Conservation (phyloP, 2,329 filamentous ascomycete genomes). For the Scedosporium aurantiacum region DNA sequence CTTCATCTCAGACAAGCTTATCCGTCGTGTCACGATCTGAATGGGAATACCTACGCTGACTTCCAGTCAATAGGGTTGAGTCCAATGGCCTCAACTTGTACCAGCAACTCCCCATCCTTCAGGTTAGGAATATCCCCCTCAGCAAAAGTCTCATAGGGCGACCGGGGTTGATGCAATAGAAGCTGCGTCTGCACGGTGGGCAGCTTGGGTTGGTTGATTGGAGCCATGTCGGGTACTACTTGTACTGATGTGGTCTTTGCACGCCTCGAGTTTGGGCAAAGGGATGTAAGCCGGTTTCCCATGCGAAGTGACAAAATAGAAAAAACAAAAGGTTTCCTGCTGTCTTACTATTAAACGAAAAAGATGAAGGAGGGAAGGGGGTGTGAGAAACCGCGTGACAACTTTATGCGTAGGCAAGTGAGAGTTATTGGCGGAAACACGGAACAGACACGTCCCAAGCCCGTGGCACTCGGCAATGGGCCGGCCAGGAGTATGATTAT, state of each 20-base stretch:
- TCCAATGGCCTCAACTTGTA: constrained; percentile 40
- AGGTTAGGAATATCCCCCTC: constrained; percentile 1
- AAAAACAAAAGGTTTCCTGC: not conserved
- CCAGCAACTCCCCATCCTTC: constrained; percentile 2
- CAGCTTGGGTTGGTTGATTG: constrained; percentile 1
- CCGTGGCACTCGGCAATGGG: too few species aligned
- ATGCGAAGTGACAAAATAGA: not conserved
- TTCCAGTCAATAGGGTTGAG: constrained; percentile 73
- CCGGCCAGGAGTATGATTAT: too few species aligned
- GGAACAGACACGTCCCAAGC: too few species aligned
- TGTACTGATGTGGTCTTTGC: not conserved
- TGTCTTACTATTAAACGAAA: too few species aligned
- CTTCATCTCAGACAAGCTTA: not conserved
- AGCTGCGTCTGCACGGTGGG: constrained; percentile 6
- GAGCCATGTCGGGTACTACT: not conserved
- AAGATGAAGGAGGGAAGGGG: too few species aligned
- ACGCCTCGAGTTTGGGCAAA: not conserved
- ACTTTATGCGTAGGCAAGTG: too few species aligned
- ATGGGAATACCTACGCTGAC: constrained; percentile 42
- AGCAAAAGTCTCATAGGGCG: constrained; percentile 2
- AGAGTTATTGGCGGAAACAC: too few species aligned
- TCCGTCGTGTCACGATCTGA: not conserved
- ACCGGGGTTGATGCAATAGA: constrained; percentile 3
- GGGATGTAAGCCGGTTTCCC: not conserved
- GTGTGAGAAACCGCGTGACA: too few species aligned